Conservation (phyloP, 345 rosid species). For the Aethionema arabicum region DNA sequence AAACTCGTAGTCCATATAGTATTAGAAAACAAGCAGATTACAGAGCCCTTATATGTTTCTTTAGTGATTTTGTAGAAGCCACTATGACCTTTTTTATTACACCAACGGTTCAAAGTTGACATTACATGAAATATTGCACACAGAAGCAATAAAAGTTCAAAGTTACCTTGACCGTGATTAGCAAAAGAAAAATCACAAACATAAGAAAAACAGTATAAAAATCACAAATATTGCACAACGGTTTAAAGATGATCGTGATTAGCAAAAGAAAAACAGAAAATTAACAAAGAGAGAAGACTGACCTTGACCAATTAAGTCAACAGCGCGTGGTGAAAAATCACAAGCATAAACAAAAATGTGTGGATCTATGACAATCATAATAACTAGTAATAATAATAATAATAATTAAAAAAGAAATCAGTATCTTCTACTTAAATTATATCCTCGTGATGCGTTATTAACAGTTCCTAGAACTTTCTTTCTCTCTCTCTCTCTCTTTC, state of each 20-base stretch:
- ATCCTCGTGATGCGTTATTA: conserved; percentile 15
- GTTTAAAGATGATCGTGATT: no score
- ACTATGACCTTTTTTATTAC: no score
- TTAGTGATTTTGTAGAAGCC: no score
- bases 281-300: conserved; percentile 23
- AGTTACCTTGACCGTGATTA: no score
- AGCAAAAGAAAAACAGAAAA: background rate
- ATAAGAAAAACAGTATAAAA: no score
- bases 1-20: no score
- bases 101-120: conserved; percentile 3
- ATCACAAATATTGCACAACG: no score
- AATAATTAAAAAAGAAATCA: background rate
- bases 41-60: no score
- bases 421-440: conserved; percentile 11
- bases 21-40: no score
- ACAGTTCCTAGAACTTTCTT: background rate
- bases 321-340: conserved; percentile 86
- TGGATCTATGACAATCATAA: conserved; percentile 74
- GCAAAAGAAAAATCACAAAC: no score
- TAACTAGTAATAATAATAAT: background rate
- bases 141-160: conserved; percentile 5
- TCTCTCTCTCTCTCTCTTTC: background rate
- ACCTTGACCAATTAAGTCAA: conserved; percentile 92
- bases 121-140: background rate
- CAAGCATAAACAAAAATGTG: conserved; percentile 81